These are phyloP conservation scores for Piedraia hortae DNA, from an alignment of 2,329 filamentous ascomycete species.

Conservation along the genomic window DNA sequence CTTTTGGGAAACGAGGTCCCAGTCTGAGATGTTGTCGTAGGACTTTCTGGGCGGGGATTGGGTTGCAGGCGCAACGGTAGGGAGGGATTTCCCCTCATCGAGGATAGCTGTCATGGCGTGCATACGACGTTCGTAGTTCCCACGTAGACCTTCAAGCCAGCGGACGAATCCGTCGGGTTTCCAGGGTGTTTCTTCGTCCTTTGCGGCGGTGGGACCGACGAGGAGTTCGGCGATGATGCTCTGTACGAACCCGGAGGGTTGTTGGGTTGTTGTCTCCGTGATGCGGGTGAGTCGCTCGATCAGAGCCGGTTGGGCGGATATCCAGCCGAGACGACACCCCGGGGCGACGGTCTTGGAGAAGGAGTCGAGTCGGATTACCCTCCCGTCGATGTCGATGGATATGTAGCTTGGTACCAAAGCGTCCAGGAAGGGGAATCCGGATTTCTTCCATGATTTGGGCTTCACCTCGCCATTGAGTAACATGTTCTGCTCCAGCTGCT, in stretches of 20 bases:
- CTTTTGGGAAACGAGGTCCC: constrained; percentile 49
- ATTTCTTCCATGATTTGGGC: constrained; percentile 21
- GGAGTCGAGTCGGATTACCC: constrained; percentile 71
- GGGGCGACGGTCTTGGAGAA: constrained; percentile 86
- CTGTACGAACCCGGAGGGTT: constrained; percentile 76
- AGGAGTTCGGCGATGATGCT: constrained; percentile 51
- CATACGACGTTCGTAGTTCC: constrained; percentile 68
- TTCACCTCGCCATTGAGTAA: constrained; percentile 22
- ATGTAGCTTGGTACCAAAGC: constrained; percentile 62
- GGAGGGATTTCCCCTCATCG: constrained; percentile 35
- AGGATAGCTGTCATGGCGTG: constrained; percentile 46
- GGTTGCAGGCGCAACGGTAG: constrained; percentile 9
- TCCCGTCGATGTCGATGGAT: constrained; percentile 54
- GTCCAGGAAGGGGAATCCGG: constrained; percentile 55
- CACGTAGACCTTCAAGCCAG: constrained; percentile 66
- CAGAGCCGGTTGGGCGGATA: constrained; percentile 56
- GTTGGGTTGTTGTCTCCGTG: constrained; percentile 50
- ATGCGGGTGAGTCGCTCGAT: constrained; percentile 48
- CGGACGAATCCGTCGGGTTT: constrained; percentile 64
- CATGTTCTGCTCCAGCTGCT: constrained; percentile 8
- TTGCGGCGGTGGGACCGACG: constrained; percentile 36
- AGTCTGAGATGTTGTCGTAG: constrained; percentile 14
- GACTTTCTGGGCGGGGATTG: too few species aligned
- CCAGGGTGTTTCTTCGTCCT: constrained; percentile 25
- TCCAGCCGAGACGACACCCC: constrained; percentile 71